A percentile compares a stretch with the other conserved stretches of the same genome.
These are phyloP conservation scores for Sporothrix phasma DNA, from an alignment of 2,329 filamentous ascomycete species.

Conservation along the genomic window DNA sequence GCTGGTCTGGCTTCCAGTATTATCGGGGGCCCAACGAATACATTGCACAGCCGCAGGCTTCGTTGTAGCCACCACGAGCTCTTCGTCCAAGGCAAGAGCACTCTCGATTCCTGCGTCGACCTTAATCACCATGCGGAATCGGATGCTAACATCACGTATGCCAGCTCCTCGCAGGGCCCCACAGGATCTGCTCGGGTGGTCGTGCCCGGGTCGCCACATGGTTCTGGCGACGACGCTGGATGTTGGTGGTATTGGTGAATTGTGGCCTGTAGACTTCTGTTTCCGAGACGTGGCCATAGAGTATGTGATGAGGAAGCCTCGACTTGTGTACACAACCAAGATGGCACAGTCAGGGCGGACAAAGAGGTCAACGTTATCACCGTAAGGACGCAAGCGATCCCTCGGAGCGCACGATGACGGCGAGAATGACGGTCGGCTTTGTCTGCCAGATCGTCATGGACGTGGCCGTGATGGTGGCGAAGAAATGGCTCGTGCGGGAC, in stretches of 20 bases:
- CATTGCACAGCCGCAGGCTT: conserved; percentile 94
- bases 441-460: conserved; percentile 95
- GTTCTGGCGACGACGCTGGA: conserved; percentile 52
- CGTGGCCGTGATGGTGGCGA: conserved; percentile 76
- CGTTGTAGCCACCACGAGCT: conserved; percentile 80
- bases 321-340: conserved; percentile 75
- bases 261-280: conserved; percentile 77
- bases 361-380: conserved; percentile 72
- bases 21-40: conserved; percentile 87
- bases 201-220: conserved; percentile 49
- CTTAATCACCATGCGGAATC: conserved; percentile 96
- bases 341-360: conserved; percentile 88
- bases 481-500: conserved; percentile 69
- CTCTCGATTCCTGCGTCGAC: conserved; percentile 90
- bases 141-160: conserved; percentile 76
- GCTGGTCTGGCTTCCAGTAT: conserved; percentile 69
- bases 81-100: conserved; percentile 81
- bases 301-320: conserved; percentile 89
- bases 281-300: conserved; percentile 77
- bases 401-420: conserved; percentile 71
- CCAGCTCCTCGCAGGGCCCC: conserved; percentile 70
- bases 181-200: conserved; percentile 53
- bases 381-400: conserved; percentile 74
- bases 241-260: conserved; percentile 58
- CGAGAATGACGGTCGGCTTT: conserved; percentile 84